phyloP scores from a whole-genome alignment of 768 basidiomycete genomes.

The Russula compacta region DNA sequence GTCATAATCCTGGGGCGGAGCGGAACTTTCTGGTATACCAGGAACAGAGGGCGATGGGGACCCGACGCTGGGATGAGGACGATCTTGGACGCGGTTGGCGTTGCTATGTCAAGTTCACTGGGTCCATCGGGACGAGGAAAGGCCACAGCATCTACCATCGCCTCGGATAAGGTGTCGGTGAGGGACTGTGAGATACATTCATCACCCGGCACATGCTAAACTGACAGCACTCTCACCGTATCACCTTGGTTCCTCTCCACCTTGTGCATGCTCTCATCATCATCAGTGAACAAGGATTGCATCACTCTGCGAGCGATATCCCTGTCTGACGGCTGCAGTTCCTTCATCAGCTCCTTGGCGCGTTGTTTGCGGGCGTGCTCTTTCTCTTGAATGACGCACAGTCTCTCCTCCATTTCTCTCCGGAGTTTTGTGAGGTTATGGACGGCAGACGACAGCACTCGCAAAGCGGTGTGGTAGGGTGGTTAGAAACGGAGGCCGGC shows the following conservation, averaged over 20 bases:
- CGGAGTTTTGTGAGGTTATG: conserved; percentile 47
- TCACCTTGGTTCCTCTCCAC: conserved; percentile 52
- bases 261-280: conserved; percentile 35
- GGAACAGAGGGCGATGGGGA: neutral
- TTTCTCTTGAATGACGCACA: conserved; percentile 47
- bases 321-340: conserved; percentile 50
- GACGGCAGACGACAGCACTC: conserved; percentile 61
- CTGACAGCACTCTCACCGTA: conserved; percentile 34
- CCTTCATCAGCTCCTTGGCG: conserved; percentile 47
- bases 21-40: neutral
- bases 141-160: conserved; percentile 42
- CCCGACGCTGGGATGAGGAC: conserved; percentile 9
- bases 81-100: conserved; percentile 13
- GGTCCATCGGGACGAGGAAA: conserved; percentile 26
- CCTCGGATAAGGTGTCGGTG: conserved; percentile 38
- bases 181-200: conserved; percentile 30
- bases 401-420: conserved; percentile 55
- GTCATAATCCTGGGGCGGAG: neutral
- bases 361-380: conserved; percentile 43
- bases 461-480: conserved; percentile 59
- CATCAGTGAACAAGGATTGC: conserved; percentile 50
- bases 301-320: conserved; percentile 61
- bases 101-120: conserved; percentile 12
- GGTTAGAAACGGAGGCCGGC: conserved; percentile 35
- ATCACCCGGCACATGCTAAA: neutral